These are phyloP conservation scores for Nakazawaea ernobii DNA, from an alignment of 805 yeast genomes.

Conservation along the genomic window DNA sequence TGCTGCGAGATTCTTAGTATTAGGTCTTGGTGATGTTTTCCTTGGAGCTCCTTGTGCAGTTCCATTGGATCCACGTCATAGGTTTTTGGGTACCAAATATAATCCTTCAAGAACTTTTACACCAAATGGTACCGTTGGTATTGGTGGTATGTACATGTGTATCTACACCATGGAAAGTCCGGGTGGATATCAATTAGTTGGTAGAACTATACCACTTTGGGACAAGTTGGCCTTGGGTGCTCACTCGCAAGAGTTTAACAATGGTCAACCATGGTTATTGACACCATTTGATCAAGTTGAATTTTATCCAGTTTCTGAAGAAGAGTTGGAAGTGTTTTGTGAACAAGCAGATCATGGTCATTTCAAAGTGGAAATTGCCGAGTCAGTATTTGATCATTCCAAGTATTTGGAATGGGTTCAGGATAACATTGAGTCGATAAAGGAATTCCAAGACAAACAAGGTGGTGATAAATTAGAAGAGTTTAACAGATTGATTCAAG, in stretches of 20 bases:
- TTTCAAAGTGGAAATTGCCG: constrained; percentile 68
- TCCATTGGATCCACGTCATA: constrained; percentile 94
- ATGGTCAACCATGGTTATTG: constrained; percentile 78
- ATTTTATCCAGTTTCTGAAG: constrained; percentile 87
- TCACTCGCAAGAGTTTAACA: constrained; percentile 41
- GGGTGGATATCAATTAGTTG: constrained; percentile 96
- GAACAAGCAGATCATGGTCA: constrained; percentile 78
- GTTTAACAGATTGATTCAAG: constrained; percentile 76
- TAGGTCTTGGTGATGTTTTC: constrained; percentile 96
- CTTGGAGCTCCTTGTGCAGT: constrained; percentile 98
- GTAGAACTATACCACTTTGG: constrained; percentile 97
- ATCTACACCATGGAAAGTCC: constrained; percentile 98
- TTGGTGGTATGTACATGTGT: constrained; percentile 99
- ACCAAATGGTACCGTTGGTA: constrained; percentile 95
- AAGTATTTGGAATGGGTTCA: constrained; percentile 75
- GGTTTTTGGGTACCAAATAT: constrained; percentile 88
- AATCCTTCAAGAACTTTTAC: constrained; percentile 96
- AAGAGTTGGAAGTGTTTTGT: constrained; percentile 63
- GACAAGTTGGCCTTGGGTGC: constrained; percentile 79
- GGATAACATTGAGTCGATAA: constrained; percentile 67
- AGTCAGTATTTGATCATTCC: constrained; percentile 76
- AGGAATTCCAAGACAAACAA: constrained; percentile 58
- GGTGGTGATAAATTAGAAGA: constrained; percentile 80
- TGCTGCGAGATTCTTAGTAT: constrained; percentile 83
- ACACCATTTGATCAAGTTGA: constrained; percentile 92